These are phyloP conservation scores for Pachyrhizus erosus DNA, from an alignment of 306 rosid genomes.

Conservation along the genomic window DNA sequence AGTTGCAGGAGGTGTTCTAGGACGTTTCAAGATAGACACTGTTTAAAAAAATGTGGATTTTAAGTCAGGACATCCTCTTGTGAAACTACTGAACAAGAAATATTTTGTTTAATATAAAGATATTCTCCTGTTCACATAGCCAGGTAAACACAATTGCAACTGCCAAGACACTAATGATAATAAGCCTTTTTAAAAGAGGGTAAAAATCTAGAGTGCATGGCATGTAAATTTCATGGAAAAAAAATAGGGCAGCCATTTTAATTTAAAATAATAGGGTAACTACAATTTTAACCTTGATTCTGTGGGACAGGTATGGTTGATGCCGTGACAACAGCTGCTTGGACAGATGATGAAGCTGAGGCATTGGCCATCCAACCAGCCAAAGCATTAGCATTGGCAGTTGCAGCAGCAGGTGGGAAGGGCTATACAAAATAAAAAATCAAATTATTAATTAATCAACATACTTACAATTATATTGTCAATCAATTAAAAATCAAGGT, in stretches of 20 bases:
- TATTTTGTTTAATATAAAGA: constrained; percentile 21
- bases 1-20: constrained; percentile 76
- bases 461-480: background rate
- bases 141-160: constrained; percentile 18
- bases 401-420: constrained; percentile 69
- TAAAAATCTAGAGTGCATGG: background rate
- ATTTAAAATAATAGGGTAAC: background rate
- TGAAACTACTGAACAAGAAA: constrained; percentile 27
- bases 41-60: constrained; percentile 34
- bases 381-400: constrained; percentile 78
- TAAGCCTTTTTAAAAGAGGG: background rate
- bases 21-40: constrained; percentile 78
- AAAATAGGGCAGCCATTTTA: background rate
- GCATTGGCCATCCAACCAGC: constrained; percentile 96
- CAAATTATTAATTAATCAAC: constrained; percentile 28
- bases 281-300: constrained; percentile 71
- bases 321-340: constrained; percentile 86
- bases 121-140: background rate
- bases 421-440: constrained; percentile 56
- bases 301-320: constrained; percentile 77
- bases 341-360: constrained; percentile 87
- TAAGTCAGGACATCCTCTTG: constrained; percentile 12
- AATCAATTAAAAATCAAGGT: constrained; percentile 9
- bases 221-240: background rate
- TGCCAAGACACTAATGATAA: constrained; percentile 5